Evolutionary conservation across 148 eudicot species (phyloP).

Genomic region (Diospyros kaki): DNA sequence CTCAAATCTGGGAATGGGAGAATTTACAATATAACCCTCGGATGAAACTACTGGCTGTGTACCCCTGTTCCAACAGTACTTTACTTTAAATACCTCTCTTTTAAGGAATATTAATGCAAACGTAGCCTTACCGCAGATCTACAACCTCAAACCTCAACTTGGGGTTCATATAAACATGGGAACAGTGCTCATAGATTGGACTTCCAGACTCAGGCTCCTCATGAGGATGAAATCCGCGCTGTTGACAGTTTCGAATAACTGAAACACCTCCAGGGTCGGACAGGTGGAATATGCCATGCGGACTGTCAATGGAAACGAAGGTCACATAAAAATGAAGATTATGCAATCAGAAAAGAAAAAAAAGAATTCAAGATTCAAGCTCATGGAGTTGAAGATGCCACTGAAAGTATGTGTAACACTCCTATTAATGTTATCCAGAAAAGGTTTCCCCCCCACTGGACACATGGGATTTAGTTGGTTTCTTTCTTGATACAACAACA

Average conservation of each 20-base stretch:
- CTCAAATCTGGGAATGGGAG: constrained; percentile 17
- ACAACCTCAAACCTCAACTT: constrained; percentile 72
- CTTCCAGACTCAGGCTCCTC: constrained; percentile 93
- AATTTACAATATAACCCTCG: constrained; percentile 8
- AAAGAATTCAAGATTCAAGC: too few species aligned
- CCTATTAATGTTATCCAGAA: too few species aligned
- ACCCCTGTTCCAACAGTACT: not conserved
- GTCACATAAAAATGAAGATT: not conserved
- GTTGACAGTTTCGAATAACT: constrained; percentile 74
- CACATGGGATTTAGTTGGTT: not conserved
- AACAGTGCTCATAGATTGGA: constrained; percentile 94
- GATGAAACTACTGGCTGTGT: not conserved
- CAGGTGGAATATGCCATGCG: constrained; percentile 94
- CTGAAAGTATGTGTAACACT: not conserved
- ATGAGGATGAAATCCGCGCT: constrained; percentile 97
- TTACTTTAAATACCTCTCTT: not conserved
- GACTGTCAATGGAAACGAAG: constrained; percentile 45
- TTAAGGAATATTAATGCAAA: not conserved
- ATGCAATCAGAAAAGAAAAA: not conserved
- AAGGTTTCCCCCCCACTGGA: too few species aligned
- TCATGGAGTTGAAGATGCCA: too few species aligned
- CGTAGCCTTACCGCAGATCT: constrained; percentile 62
- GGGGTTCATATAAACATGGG: constrained; percentile 89
- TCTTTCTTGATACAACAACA: too few species aligned
- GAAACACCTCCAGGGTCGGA: constrained; percentile 92